These are phyloP conservation scores for Paraphaeosphaeria sporulosa DNA, from an alignment of 2,329 filamentous ascomycete species.

Conservation along the genomic window DNA sequence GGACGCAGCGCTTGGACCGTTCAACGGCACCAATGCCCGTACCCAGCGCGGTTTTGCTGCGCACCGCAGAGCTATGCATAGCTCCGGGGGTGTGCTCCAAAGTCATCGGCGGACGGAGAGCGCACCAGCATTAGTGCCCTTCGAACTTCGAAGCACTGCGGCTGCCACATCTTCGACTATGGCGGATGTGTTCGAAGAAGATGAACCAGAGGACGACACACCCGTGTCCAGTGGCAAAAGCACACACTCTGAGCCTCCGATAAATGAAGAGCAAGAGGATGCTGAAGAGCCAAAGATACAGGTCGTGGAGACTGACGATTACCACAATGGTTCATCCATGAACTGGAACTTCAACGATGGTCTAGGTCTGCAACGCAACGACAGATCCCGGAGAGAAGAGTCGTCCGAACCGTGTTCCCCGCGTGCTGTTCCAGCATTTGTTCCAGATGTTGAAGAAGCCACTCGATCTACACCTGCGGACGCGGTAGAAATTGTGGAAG, in stretches of 20 bases:
- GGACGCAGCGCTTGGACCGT: slow-evolving; percentile 90
- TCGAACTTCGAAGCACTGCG: slow-evolving; percentile 62
- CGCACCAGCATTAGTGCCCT: slow-evolving; percentile 79
- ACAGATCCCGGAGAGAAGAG: slow-evolving; percentile 20
- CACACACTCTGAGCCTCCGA: background rate
- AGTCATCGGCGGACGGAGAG: slow-evolving; percentile 82
- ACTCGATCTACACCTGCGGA: slow-evolving; percentile 34
- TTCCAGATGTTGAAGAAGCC: slow-evolving; percentile 14
- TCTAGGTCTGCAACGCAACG: slow-evolving; percentile 43
- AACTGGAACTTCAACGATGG: slow-evolving; percentile 54
- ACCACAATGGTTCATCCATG: slow-evolving; percentile 49
- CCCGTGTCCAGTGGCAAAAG: slow-evolving; percentile 16
- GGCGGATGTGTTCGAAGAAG: slow-evolving; percentile 88
- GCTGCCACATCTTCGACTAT: slow-evolving; percentile 74
- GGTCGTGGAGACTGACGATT: slow-evolving; percentile 54
- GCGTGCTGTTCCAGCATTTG: slow-evolving; percentile 25
- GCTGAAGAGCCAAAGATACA: slow-evolving; percentile 51
- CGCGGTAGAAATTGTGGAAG: slow-evolving; percentile 55
- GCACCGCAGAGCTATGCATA: slow-evolving; percentile 75
- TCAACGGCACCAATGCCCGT: slow-evolving; percentile 76
- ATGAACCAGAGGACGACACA: slow-evolving; percentile 69
- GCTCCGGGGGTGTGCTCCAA: slow-evolving; percentile 76
- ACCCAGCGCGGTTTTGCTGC: slow-evolving; percentile 51
- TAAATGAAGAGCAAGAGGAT: background rate
- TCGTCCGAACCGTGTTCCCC: slow-evolving; percentile 38